Conservation (phyloP, 495 filamentous ascomycete species). For the Aspergillus heteromorphus region DNA sequence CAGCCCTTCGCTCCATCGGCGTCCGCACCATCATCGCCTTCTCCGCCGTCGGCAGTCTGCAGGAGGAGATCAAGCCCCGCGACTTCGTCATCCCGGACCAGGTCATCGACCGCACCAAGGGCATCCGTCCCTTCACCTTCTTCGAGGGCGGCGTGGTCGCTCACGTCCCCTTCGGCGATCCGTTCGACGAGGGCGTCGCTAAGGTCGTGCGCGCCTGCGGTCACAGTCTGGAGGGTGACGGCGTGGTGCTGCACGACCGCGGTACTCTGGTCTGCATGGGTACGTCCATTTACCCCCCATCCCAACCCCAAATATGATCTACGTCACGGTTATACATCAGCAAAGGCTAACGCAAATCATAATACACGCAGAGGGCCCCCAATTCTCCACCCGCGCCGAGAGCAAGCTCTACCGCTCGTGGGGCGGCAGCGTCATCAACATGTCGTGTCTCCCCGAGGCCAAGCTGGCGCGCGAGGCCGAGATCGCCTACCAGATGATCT, state of each 20-base stretch:
- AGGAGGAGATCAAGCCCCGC: conserved; percentile 84
- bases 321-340: too few species aligned
- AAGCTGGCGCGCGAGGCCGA: conserved; percentile 96
- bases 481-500: conserved; percentile 95
- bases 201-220: conserved; percentile 66
- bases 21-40: conserved; percentile 90
- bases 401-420: conserved; percentile 88
- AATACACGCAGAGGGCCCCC: conserved; percentile 75
- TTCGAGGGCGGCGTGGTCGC: conserved; percentile 92
- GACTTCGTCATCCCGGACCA: conserved; percentile 97
- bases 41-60: conserved; percentile 88
- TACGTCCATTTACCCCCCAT: conserved; percentile 34
- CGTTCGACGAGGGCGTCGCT: conserved; percentile 77
- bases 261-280: conserved; percentile 89
- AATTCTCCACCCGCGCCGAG: conserved; percentile 97
- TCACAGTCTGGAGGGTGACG: conserved; percentile 70
- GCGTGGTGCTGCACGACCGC: conserved; percentile 67
- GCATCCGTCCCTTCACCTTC: conserved; percentile 86
- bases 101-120: conserved; percentile 97
- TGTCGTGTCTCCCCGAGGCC: conserved; percentile 93
- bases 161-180: conserved; percentile 92
- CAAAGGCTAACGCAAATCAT: too few species aligned
- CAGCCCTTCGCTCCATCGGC: conserved; percentile 81
- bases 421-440: conserved; percentile 93
- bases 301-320: too few species aligned